Percentiles rank a stretch among this genome's conserved stretches.
Evolutionary conservation across 306 rosid species (phyloP).

Genomic region (Dryas alaskensis): DNA sequence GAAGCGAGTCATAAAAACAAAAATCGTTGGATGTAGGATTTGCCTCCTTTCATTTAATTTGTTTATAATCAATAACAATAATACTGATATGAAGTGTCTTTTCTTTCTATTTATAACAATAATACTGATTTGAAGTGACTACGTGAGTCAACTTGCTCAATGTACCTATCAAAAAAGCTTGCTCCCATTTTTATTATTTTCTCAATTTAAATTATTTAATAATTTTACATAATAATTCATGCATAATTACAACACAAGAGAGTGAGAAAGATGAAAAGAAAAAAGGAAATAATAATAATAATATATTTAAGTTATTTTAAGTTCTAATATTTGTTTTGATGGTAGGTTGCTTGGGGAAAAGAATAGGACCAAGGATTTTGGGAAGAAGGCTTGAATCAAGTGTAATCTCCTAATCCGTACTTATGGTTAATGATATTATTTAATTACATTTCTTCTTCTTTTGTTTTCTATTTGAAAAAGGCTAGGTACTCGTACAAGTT

Average conservation of each 20-base stretch:
- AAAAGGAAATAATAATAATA: not conserved
- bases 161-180: too few relatives aligned
- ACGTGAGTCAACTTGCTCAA: too few relatives aligned
- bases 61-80: not conserved
- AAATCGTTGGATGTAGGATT: not conserved
- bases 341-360: slow-evolving; percentile 92
- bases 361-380: slow-evolving; percentile 79
- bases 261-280: too few relatives aligned
- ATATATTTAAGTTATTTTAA: not conserved
- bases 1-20: not conserved
- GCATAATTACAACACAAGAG: too few relatives aligned
- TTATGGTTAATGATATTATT: slow-evolving; percentile 1
- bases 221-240: not conserved
- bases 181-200: too few relatives aligned
- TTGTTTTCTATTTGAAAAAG: not conserved
- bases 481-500: slow-evolving; percentile 7
- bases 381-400: slow-evolving; percentile 65
- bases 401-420: slow-evolving; percentile 48
- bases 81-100: not conserved
- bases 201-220: not conserved
- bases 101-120: too few relatives aligned
- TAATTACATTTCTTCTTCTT: not conserved
- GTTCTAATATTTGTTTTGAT: slow-evolving; percentile 19
- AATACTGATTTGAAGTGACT: too few relatives aligned
- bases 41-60: not conserved